Evolutionary conservation across 2,329 filamentous ascomycete genomes (phyloP), one percentile per base, ranked within the genome.

Genomic region (Bipolaris sorokiniana): DNA sequence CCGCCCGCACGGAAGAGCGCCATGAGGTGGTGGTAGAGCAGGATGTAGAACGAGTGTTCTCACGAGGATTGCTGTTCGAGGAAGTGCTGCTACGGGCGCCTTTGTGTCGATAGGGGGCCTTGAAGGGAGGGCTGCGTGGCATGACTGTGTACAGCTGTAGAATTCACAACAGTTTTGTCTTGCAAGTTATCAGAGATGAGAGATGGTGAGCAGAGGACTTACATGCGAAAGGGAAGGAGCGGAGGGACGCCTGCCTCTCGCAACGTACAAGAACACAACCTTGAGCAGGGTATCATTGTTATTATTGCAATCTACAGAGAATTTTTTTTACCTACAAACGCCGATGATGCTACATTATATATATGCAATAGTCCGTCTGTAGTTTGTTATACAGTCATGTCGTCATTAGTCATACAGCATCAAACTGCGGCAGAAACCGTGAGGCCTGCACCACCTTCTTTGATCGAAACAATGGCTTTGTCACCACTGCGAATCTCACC

Each of bases 401-500:
- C 59, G 10, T 71, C 65, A 45, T 68, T 47, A 66, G 51, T 45
- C 52, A 44, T 51, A 42, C 48, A n/a, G 7, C 5, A 23, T 66
- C 40, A 65, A 34, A 52, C 56, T 41, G 58, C 49, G 15, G 63
- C 58, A 45, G 52, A 40, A n/a, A 74, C 65, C 22, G 45, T 42
- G 5, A 77, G 67, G 6, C 73, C 73, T 34, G 59, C 64, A 1
- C 58, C 59, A 34, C 71, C 86, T 11, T 85, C 83, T 51, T 86
- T 88, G 56, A 97, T 82, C 47, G 79, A 80, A 11, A 97, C 90
- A 56, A 82, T 83, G 4, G 90, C 94, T 2, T 79, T 84, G 69
- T 96, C 88, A 0, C 92, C 92, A 56, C 82, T 85, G 76, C 88
- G 90, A 58, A 98, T 78, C 76, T 92, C 81, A 18, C 95, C 95